These are phyloP conservation scores for Starmerella cellae DNA, from an alignment of 805 yeast species.

Conservation along the genomic window DNA sequence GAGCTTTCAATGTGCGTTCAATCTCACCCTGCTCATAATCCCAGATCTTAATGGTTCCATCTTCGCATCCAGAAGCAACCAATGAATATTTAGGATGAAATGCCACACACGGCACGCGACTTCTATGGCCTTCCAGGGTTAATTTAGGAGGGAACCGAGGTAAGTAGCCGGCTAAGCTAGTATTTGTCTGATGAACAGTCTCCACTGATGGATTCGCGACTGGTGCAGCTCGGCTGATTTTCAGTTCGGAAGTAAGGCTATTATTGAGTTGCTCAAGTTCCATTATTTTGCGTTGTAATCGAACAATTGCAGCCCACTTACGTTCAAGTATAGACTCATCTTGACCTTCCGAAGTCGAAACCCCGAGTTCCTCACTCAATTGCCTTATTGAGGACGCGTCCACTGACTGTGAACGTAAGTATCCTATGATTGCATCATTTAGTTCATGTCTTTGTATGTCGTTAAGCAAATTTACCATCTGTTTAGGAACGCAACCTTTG, in stretches of 20 bases:
- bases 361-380: conserved; percentile 2
- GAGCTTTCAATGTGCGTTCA: conserved; percentile 54
- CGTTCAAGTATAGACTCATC: conserved; percentile 39
- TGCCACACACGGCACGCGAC: conserved; percentile 47
- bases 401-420: conserved; percentile 29
- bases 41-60: conserved; percentile 66
- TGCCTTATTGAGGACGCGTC: conserved; percentile 10
- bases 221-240: conserved; percentile 19
- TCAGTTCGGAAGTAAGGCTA: conserved; percentile 31
- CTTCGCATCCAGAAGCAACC: conserved; percentile 52
- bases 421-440: conserved; percentile 37
- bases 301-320: conserved; percentile 77
- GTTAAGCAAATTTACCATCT: conserved; percentile 25
- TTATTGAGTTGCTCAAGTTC: conserved; percentile 52
- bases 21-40: conserved; percentile 52
- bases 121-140: conserved; percentile 41
- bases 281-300: conserved; percentile 58
- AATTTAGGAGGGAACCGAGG: conserved; percentile 38
- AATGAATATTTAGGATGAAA: conserved; percentile 67
- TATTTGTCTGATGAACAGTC: background rate
- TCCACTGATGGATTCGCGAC: background rate
- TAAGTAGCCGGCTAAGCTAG: conserved; percentile 40
- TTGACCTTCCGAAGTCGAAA: conserved; percentile 6
- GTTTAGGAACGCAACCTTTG: too few relatives aligned
- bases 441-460: conserved; percentile 36